phyloP scores from a whole-genome alignment of 441 rosid species.

The Populus hybrid region DNA sequence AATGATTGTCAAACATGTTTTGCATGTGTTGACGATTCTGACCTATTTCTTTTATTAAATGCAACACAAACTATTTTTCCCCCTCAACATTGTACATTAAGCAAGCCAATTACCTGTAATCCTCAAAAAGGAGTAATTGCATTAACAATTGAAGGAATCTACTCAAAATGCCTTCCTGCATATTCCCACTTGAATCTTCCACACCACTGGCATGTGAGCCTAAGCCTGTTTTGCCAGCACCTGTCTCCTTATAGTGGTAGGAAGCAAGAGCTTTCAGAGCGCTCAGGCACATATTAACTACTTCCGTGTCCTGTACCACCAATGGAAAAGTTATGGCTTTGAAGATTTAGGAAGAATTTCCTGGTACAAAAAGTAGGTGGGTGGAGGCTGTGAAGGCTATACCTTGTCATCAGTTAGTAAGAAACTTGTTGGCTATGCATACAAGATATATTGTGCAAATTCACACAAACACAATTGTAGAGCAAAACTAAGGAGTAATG shows the following conservation, averaged over 20 bases:
- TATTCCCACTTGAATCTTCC: constrained; percentile 55
- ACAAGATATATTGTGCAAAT: not conserved
- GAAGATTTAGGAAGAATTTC: not conserved
- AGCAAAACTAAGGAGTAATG: not conserved
- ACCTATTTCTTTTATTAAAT: not conserved
- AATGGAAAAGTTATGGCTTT: not conserved
- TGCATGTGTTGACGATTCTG: not conserved
- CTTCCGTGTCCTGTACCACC: constrained; percentile 64
- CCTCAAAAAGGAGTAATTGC: constrained; percentile 88
- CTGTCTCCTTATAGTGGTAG: constrained; percentile 78
- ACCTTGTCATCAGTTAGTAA: not conserved
- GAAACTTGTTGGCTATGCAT: not conserved
- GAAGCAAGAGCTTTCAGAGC: constrained; percentile 90
- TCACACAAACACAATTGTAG: not conserved
- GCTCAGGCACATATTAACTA: constrained; percentile 87
- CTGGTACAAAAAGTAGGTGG: not conserved
- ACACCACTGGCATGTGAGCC: constrained; percentile 57
- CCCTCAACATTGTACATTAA: not conserved
- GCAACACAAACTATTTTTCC: not conserved
- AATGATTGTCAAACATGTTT: not conserved
- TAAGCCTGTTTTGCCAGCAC: constrained; percentile 63
- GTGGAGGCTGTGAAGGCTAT: not conserved
- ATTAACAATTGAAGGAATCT: constrained; percentile 69
- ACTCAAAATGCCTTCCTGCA: constrained; percentile 67
- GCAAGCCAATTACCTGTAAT: constrained; percentile 61